Evolutionary conservation across 2,329 filamentous ascomycete genomes (phyloP).

Genomic region (Akanthomyces dipterigenus): DNA sequence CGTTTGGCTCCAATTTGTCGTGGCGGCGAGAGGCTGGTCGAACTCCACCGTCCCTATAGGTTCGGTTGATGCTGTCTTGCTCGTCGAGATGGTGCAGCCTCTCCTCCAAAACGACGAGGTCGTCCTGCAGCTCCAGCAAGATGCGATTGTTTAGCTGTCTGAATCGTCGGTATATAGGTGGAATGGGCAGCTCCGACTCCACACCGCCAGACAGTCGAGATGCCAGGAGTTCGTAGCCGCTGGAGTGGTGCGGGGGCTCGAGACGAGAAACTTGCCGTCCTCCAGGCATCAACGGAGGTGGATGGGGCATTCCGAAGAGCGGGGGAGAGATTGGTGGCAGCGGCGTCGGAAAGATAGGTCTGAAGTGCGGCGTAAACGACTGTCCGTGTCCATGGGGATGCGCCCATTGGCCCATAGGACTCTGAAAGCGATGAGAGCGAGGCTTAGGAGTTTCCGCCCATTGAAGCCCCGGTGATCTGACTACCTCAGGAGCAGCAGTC

Average conservation of each 20-base stretch:
- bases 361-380: background rate
- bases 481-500: background rate
- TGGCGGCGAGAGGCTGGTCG: constrained; percentile 54
- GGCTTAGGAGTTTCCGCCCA: background rate
- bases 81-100: constrained; percentile 64
- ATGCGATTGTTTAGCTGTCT: constrained; percentile 75
- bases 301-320: background rate
- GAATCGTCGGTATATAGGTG: constrained; percentile 76
- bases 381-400: background rate
- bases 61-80: constrained; percentile 42
- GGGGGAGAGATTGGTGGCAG: constrained; percentile 2
- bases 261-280: constrained; percentile 12
- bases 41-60: constrained; percentile 35
- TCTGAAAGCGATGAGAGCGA: background rate
- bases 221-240: constrained; percentile 59
- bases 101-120: constrained; percentile 74
- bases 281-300: background rate
- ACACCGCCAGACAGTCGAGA: constrained; percentile 37
- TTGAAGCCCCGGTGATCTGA: background rate
- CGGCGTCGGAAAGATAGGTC: background rate
- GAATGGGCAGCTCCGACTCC: constrained; percentile 22
- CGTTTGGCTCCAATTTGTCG: constrained; percentile 46
- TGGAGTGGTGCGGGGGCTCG: constrained; percentile 38
- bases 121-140: constrained; percentile 77
- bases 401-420: background rate